Evolutionary conservation across 352 stramenopile genomes (phyloP).

Genomic region (Nothophytophthora sp.): DNA sequence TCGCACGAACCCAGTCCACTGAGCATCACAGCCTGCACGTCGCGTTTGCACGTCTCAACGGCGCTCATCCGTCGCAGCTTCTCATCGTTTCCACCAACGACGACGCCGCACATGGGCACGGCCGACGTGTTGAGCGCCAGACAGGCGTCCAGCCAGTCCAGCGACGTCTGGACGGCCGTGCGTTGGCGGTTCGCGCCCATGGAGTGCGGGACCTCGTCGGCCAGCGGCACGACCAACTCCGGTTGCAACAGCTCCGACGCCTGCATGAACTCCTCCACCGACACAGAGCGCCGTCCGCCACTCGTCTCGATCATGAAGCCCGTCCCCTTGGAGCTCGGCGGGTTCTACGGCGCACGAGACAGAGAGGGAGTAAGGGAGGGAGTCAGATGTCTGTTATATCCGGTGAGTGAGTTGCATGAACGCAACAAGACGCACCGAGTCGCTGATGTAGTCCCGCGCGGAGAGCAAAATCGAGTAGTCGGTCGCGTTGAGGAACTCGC

Average conservation of each 20-base stretch:
- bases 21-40: conserved; percentile 67
- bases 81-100: conserved; percentile 66
- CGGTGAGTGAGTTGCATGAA: too few relatives aligned
- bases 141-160: conserved; percentile 77
- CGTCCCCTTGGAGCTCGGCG: conserved; percentile 46
- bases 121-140: conserved; percentile 20
- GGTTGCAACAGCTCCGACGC: conserved; percentile 46
- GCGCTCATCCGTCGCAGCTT: conserved; percentile 51
- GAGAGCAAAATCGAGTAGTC: conserved; percentile 61
- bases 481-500: conserved; percentile 50
- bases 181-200: conserved; percentile 72
- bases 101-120: conserved; percentile 57
- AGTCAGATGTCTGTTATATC: too few relatives aligned
- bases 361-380: too few relatives aligned
- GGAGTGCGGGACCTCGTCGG: conserved; percentile 59
- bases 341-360: conserved; percentile 51
- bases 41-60: conserved; percentile 64
- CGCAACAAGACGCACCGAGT: conserved; percentile 27
- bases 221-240: conserved; percentile 63
- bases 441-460: conserved; percentile 69
- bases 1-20: conserved; percentile 57
- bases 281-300: conserved; percentile 47
- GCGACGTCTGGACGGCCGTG: conserved; percentile 54
- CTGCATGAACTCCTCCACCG: conserved; percentile 60
- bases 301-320: conserved; percentile 63